phyloP scores from a whole-genome alignment of 2,329 filamentous ascomycete species.

The Gaeumannomyces sp. region DNA sequence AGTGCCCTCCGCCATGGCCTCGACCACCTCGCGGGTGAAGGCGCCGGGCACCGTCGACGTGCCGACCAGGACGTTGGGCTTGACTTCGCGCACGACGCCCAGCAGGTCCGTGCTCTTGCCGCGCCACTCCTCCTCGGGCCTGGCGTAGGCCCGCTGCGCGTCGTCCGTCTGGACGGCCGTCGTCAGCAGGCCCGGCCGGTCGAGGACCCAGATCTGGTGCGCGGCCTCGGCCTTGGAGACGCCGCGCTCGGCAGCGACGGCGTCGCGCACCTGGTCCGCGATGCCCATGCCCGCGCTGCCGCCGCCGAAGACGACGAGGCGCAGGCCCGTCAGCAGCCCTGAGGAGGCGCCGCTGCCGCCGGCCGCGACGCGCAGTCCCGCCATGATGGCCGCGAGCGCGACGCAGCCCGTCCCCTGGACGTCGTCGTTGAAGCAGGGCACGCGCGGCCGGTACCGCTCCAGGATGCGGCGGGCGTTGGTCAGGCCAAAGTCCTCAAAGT shows the following conservation, averaged over 20 bases:
- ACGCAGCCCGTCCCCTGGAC: constrained; percentile 86
- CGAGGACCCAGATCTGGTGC: constrained; percentile 77
- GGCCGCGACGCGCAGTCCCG: constrained; percentile 63
- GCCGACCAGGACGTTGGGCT: constrained; percentile 76
- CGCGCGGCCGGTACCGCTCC: constrained; percentile 65
- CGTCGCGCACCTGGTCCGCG: constrained; percentile 75
- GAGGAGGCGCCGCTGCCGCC: constrained; percentile 23
- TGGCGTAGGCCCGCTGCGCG: constrained; percentile 63
- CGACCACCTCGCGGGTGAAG: constrained; percentile 69
- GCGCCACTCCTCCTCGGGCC: constrained; percentile 58
- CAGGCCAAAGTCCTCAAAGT: constrained; percentile 86
- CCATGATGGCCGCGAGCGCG: constrained; percentile 74
- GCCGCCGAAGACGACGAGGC: constrained; percentile 71
- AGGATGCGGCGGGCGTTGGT: constrained; percentile 68
- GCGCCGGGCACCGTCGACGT: constrained; percentile 72
- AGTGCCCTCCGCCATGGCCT: constrained; percentile 69
- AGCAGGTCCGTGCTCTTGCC: constrained; percentile 52
- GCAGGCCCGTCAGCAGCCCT: constrained; percentile 53
- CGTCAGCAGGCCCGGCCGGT: constrained; percentile 73
- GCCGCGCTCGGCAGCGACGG: constrained; percentile 62
- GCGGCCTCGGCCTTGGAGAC: constrained; percentile 68
- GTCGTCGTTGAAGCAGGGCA: constrained; percentile 87
- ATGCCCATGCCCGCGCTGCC: constrained; percentile 81
- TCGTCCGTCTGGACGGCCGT: constrained; percentile 39
- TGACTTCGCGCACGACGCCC: constrained; percentile 61